These are phyloP conservation scores for Lactuca saligna DNA, from an alignment of 129 eudicot genomes.

Conservation along the genomic window DNA sequence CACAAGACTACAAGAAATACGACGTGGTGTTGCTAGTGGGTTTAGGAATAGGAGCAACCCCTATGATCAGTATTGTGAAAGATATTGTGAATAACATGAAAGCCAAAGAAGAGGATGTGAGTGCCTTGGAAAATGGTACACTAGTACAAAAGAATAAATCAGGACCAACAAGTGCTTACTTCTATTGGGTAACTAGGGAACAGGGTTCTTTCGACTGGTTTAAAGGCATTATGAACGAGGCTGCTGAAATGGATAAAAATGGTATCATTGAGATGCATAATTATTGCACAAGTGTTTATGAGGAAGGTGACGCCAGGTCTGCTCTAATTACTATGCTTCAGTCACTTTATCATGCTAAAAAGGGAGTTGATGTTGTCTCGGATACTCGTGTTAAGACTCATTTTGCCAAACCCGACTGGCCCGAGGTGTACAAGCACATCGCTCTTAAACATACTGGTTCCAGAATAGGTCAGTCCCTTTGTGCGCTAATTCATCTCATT, in stretches of 20 bases:
- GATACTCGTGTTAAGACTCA: conserved; percentile 69
- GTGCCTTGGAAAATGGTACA: conserved; percentile 36
- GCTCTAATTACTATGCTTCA: conserved; percentile 68
- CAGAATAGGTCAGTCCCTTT: conserved; percentile 47
- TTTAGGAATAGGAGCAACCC: conserved; percentile 82
- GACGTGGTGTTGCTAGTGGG: conserved; percentile 72
- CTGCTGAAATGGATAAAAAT: conserved; percentile 51
- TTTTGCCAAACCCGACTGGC: conserved; percentile 71
- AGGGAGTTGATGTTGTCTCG: conserved; percentile 65
- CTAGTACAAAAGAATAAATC: conserved; percentile 26
- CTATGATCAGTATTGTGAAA: conserved; percentile 79
- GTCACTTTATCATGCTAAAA: conserved; percentile 53
- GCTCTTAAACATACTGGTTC: conserved; percentile 48
- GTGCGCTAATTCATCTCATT: not conserved
- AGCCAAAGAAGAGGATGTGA: conserved; percentile 43
- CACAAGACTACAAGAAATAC: conserved; percentile 72
- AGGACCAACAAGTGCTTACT: conserved; percentile 49
- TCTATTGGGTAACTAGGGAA: conserved; percentile 78
- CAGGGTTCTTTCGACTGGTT: conserved; percentile 84
- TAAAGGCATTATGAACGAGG: conserved; percentile 68
- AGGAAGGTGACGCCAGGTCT: conserved; percentile 74
- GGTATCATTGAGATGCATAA: conserved; percentile 76
- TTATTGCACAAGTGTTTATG: conserved; percentile 67
- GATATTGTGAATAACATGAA: conserved; percentile 68
- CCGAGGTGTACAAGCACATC: conserved; percentile 44